A percentile compares a stretch with the other conserved stretches of the same genome.
These are phyloP conservation scores for Vigna reflexopilosa DNA, from an alignment of 306 rosid genomes.

Conservation along the genomic window DNA sequence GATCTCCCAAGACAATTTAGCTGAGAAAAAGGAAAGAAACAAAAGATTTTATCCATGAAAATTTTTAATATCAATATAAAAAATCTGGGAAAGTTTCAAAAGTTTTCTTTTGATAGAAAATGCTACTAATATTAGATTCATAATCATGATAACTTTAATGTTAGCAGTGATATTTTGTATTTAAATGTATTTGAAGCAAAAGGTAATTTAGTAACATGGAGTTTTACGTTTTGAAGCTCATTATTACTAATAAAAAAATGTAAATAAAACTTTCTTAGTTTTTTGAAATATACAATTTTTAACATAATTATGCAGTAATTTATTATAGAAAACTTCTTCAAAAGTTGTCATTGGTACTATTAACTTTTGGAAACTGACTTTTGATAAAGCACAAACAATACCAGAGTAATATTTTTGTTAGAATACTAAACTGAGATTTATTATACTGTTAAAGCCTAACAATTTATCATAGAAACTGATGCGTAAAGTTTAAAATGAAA, in stretches of 20 bases:
- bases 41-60: too few species aligned
- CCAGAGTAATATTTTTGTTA: too few species aligned
- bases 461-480: neutral
- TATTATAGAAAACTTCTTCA: neutral
- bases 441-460: neutral
- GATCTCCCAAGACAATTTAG: neutral
- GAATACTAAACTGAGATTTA: neutral
- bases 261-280: slow-evolving; percentile 3
- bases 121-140: too few species aligned
- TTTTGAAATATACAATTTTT: neutral
- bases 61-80: too few species aligned
- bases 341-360: neutral
- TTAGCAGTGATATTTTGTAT: neutral
- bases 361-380: slow-evolving; percentile 19
- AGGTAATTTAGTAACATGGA: neutral
- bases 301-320: neutral
- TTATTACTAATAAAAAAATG: neutral
- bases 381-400: neutral
- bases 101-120: too few species aligned
- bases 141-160: neutral
- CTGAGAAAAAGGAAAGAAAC: too few species aligned
- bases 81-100: too few species aligned
- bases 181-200: neutral
- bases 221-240: neutral
- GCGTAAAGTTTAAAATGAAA: neutral